These are phyloP conservation scores for Geotrichum europaeum DNA, from an alignment of 1,139 yeast genomes.

Conservation along the genomic window DNA sequence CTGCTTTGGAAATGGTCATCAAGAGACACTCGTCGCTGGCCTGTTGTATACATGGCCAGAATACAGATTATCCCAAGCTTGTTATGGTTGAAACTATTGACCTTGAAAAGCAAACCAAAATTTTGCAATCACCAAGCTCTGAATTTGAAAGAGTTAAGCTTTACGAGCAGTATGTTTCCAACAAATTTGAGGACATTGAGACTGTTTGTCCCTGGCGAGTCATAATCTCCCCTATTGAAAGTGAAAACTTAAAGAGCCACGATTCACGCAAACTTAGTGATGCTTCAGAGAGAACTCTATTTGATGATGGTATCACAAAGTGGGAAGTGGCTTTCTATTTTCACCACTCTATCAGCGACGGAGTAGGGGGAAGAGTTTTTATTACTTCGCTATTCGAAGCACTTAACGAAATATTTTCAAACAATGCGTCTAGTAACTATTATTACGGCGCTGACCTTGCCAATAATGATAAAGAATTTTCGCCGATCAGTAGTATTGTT, in stretches of 20 bases:
- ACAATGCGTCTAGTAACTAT: background rate
- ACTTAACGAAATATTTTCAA: background rate
- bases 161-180: background rate
- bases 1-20: constrained; percentile 4
- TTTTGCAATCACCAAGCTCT: background rate
- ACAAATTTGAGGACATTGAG: background rate
- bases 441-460: background rate
- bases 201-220: constrained; percentile 1
- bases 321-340: background rate
- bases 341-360: background rate
- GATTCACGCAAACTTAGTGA: background rate
- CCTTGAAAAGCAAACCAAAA: background rate
- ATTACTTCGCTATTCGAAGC: background rate
- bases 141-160: background rate
- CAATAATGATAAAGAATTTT: background rate
- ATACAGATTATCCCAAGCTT: background rate
- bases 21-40: background rate
- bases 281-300: background rate
- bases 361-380: background rate
- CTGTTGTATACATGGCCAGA: background rate
- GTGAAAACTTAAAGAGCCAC: background rate
- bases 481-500: background rate
- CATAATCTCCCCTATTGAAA: background rate
- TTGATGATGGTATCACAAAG: background rate
- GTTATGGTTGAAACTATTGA: background rate